Evolutionary conservation across 148 eudicot genomes (phyloP).

Genomic region (Dysphania ambrosioides): DNA sequence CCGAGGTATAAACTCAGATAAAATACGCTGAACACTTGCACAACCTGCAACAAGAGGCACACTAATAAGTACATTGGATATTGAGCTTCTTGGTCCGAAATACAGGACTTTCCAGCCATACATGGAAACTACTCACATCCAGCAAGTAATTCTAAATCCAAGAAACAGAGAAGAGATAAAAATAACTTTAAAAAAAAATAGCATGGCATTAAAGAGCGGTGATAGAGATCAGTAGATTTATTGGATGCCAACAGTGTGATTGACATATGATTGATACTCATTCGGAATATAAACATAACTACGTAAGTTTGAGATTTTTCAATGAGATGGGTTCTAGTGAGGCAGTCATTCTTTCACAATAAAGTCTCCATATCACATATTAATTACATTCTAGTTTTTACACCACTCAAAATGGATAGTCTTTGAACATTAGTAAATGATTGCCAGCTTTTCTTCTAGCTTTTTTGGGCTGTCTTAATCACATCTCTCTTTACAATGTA

Average conservation of each 20-base stretch:
- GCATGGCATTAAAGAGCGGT: background rate
- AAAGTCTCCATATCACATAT: background rate
- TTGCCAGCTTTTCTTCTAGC: background rate
- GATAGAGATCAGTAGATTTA: background rate
- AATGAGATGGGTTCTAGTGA: background rate
- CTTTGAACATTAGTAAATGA: background rate
- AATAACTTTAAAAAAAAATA: background rate
- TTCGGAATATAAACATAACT: too few relatives aligned
- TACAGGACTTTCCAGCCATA: background rate
- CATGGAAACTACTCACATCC: background rate
- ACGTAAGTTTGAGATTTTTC: background rate
- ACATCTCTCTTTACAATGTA: too few relatives aligned
- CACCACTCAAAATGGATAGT: background rate
- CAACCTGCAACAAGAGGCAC: conserved; percentile 49
- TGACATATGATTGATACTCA: background rate
- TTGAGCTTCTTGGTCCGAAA: background rate
- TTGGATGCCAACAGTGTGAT: background rate
- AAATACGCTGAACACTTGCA: conserved; percentile 70
- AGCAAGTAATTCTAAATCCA: background rate
- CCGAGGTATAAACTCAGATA: conserved; percentile 68
- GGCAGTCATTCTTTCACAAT: background rate
- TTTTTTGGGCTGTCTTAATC: background rate
- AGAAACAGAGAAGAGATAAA: background rate
- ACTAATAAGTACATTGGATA: background rate
- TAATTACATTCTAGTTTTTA: background rate